These are phyloP conservation scores for Vigna trinervia DNA, from an alignment of 306 rosid genomes.

Conservation along the genomic window DNA sequence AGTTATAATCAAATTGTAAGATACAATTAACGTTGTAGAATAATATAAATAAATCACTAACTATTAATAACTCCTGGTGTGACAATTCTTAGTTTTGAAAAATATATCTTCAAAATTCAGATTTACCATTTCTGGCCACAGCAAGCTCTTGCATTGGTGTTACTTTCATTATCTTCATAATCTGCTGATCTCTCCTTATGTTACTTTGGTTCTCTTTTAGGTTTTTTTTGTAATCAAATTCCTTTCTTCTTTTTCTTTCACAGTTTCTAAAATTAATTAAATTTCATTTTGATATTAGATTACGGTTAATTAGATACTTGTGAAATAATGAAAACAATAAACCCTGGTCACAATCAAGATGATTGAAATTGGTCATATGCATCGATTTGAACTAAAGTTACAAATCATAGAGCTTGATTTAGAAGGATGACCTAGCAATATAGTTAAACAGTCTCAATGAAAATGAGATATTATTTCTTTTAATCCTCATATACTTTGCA, in stretches of 20 bases:
- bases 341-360: background rate
- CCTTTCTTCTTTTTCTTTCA: background rate
- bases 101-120: background rate
- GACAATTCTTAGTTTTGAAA: background rate
- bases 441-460: background rate
- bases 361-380: background rate
- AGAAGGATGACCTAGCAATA: background rate
- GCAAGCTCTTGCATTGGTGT: background rate
- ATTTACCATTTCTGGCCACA: background rate
- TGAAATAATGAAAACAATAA: background rate
- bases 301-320: background rate
- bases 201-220: background rate
- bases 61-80: no score
- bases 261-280: background rate
- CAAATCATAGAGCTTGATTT: background rate
- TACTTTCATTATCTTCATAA: background rate
- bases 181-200: background rate
- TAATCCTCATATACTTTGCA: no score
- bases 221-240: background rate
- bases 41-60: background rate
- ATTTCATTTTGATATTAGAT: background rate
- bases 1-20: background rate
- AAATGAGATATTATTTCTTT: constrained; percentile 2
- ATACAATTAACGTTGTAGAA: background rate
- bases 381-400: background rate